Conservation (phyloP, 2,329 filamentous ascomycete species). For the Colletotrichum liaoningense region DNA sequence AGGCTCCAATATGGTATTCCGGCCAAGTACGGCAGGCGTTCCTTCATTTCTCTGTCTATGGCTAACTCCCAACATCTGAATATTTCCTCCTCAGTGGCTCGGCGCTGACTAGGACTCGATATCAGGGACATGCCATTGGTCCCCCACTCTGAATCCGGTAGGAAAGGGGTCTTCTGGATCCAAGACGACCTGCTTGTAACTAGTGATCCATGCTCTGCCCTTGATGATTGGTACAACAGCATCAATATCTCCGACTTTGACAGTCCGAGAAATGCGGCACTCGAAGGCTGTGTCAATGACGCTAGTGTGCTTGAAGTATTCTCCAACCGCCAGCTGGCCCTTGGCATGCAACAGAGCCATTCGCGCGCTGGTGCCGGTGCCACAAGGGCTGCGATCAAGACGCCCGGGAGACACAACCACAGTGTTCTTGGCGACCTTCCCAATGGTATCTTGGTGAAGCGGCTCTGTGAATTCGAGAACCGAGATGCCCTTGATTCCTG, state of each 20-base stretch:
- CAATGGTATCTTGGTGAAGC: slow-evolving; percentile 35
- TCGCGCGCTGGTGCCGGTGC: slow-evolving; percentile 56
- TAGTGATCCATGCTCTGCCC: slow-evolving; percentile 58
- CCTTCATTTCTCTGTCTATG: too few species aligned
- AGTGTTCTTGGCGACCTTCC: slow-evolving; percentile 49
- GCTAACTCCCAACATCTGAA: not conserved
- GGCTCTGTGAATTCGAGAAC: slow-evolving; percentile 52
- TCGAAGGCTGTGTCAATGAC: slow-evolving; percentile 54
- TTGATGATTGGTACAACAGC: slow-evolving; percentile 53
- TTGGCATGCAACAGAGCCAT: slow-evolving; percentile 56
- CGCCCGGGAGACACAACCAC: slow-evolving; percentile 57
- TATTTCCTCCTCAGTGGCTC: not conserved
- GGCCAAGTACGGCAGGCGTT: too few species aligned
- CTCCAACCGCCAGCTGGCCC: slow-evolving; percentile 48
- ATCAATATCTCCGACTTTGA: slow-evolving; percentile 50
- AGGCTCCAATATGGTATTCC: too few species aligned
- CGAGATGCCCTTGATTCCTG: slow-evolving; percentile 52
- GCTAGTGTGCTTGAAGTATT: slow-evolving; percentile 52
- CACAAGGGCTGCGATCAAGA: slow-evolving; percentile 57
- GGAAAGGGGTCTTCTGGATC: slow-evolving; percentile 58
- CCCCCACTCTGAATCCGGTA: slow-evolving; percentile 40
- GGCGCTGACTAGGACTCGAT: not conserved
- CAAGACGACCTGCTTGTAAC: slow-evolving; percentile 55
- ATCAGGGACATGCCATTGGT: not conserved
- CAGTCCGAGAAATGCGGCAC: slow-evolving; percentile 48